Evolutionary conservation across 495 filamentous ascomycete species (phyloP), one percentile per base, ranked within the genome.

Genomic region (Aspergillus homomorphus): DNA sequence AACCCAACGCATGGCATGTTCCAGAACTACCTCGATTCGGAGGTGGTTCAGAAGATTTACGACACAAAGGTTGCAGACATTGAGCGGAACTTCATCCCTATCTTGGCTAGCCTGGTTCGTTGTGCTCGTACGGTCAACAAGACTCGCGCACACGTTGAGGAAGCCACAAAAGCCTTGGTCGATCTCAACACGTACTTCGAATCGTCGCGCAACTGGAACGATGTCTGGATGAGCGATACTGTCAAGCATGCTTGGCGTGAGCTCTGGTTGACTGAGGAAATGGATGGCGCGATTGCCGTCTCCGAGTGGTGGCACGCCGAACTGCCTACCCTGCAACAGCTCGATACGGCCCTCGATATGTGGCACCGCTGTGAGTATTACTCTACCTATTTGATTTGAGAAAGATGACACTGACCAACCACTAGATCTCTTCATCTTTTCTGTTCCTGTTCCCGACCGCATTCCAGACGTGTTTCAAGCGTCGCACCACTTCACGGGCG

Each of bases 401-500:
- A 51, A 14, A 9, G 9, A 23, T 22, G n/a, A n/a, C 1, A 6
- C 48, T 51, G 30, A 51, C 48, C 48, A 2, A 30, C 21, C 0
- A 20, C 5, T 24, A 62, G 60, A 84, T 59, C 78, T 87, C 23
- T 87, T 87, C 68, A 86, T 87, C 62, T 86, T 87, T 66, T 84
- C 83, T 0, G 80, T 87, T 5, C 83, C 83, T 9, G 77, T 86
- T 3, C 84, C 84, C 0, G 82, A 84, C 41, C 73, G 80, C 51
- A 82, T 85, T 30, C 84, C 84, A 8, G 72, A 72, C n/a, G 80
- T 87, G 6, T 87, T 87, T 70, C 84, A 87, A 65, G 81, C 77
- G 19, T 85, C 84, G 0, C 84, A 87, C 54, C 84, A 87, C 65
- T 82, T 81, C 59, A 77, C 82, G 24, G 80, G 82, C 50, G 82